Evolutionary conservation across 2,329 filamentous ascomycete species (phyloP).

Genomic region (Fusarium heterosporum): DNA sequence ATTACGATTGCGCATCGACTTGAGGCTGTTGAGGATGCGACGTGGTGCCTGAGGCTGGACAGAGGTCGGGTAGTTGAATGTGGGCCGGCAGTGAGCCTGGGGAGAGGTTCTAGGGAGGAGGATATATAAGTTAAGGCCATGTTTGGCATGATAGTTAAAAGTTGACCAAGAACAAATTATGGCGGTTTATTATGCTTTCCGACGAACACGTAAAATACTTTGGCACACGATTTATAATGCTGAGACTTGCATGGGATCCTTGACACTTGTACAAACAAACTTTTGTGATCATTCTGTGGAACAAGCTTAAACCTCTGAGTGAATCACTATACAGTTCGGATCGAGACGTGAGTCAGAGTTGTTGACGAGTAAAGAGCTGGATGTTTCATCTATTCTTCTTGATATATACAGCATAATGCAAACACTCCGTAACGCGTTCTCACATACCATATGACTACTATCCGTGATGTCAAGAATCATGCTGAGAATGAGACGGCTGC

Average conservation of each 20-base stretch:
- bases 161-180: neutral
- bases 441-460: no score
- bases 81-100: slow-evolving; percentile 53
- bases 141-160: neutral
- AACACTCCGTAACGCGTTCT: no score
- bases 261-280: neutral
- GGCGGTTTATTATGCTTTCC: neutral
- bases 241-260: accelerated
- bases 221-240: neutral
- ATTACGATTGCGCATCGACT: slow-evolving; percentile 75
- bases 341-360: no score
- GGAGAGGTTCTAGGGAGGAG: neutral
- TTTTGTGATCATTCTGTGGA: neutral
- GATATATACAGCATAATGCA: no score
- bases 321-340: neutral
- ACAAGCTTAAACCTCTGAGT: neutral
- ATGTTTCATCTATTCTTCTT: no score
- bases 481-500: no score
- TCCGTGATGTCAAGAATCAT: no score
- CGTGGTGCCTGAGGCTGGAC: slow-evolving; percentile 66
- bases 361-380: no score
- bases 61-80: slow-evolving; percentile 63
- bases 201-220: neutral
- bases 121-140: neutral
- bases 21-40: slow-evolving; percentile 70